These are phyloP conservation scores for Ophiocordyceps robertsii DNA, from an alignment of 2,329 filamentous ascomycete species.

Conservation along the genomic window DNA sequence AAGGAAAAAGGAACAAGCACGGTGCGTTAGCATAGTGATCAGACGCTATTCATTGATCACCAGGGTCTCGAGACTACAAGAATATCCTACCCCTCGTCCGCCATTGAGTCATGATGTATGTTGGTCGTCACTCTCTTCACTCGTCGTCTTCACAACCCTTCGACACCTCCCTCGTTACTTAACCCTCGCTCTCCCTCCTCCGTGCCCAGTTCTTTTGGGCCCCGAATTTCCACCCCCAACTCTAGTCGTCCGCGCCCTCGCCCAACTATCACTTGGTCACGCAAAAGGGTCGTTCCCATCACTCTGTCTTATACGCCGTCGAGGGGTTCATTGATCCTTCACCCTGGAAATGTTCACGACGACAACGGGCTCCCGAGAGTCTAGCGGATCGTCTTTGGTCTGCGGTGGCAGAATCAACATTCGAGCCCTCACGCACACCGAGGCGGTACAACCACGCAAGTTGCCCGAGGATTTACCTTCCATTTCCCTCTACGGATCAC, in stretches of 20 bases:
- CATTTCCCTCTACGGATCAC: constrained; percentile 6
- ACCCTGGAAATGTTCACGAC: constrained; percentile 5
- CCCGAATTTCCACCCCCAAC: not conserved
- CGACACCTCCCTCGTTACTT: constrained; percentile 12
- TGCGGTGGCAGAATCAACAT: constrained; percentile 9
- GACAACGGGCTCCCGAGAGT: constrained; percentile 5
- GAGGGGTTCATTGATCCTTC: not conserved
- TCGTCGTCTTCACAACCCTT: constrained; percentile 2
- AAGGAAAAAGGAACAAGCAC: constrained; percentile 16
- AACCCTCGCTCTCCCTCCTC: constrained; percentile 10
- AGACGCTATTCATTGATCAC: constrained; percentile 8
- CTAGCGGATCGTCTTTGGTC: constrained; percentile 4
- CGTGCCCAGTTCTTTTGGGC: not conserved
- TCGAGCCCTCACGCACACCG: constrained; percentile 7
- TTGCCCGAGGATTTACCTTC: constrained; percentile 10
- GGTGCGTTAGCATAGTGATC: constrained; percentile 12
- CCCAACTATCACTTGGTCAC: not conserved
- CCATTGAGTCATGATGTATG: constrained; percentile 9
- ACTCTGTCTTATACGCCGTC: constrained; percentile 5
- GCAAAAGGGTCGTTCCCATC: too few relatives aligned
- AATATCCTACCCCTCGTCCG: constrained; percentile 12
- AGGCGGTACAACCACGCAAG: constrained; percentile 5
- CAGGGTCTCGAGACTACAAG: constrained; percentile 18
- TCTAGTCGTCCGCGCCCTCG: not conserved
- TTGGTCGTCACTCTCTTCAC: constrained; percentile 7